Conservation (phyloP, 225 moss, liverwort and hornwort species). For the Pseudisothecium myosuroides region DNA sequence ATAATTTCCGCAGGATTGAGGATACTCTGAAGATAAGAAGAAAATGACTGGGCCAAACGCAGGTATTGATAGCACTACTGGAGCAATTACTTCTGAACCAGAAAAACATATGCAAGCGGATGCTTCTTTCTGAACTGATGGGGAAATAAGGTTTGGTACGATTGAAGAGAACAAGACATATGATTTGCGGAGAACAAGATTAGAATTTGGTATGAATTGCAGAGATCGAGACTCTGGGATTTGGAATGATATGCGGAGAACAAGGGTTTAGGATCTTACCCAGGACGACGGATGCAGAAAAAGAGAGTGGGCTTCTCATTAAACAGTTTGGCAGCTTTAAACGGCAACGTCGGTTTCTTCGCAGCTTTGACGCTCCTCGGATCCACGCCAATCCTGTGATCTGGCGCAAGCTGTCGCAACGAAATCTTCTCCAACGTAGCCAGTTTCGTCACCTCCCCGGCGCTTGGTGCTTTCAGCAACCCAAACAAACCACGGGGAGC, state of each 20-base stretch:
- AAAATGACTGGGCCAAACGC: neutral
- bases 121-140: neutral
- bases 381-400: constrained; percentile 45
- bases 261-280: constrained; percentile 20
- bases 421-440: constrained; percentile 57
- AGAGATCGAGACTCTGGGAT: neutral
- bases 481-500: constrained; percentile 19
- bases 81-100: neutral
- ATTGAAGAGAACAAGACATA: neutral
- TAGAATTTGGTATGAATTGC: neutral
- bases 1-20: neutral
- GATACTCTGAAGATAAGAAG: neutral
- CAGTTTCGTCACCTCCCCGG: constrained; percentile 46
- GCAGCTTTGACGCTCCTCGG: constrained; percentile 10
- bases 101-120: neutral
- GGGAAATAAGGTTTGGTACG: neutral
- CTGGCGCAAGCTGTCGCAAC: constrained; percentile 54
- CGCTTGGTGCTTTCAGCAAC: neutral
- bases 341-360: constrained; percentile 19
- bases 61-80: neutral
- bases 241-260: neutral
- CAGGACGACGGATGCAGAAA: constrained; percentile 80
- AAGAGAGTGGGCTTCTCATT: constrained; percentile 49
- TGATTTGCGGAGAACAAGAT: neutral
- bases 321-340: constrained; percentile 57